These are phyloP conservation scores for Kalmusia sp. DNA, from an alignment of 2,329 filamentous ascomycete species.

Conservation along the genomic window DNA sequence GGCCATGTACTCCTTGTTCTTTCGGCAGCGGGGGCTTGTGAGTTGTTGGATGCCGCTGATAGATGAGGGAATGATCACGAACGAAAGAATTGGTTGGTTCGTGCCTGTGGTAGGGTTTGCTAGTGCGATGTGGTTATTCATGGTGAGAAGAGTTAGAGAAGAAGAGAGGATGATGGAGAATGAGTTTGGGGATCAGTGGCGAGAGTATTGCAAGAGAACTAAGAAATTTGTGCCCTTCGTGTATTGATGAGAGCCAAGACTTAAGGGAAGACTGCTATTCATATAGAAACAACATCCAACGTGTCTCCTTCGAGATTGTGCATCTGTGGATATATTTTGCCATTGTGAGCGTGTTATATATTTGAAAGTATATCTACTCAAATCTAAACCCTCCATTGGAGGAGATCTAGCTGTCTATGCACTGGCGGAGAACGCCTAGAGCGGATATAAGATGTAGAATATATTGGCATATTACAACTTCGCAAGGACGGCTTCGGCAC, in stretches of 20 bases:
- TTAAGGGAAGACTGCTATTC: too few relatives aligned
- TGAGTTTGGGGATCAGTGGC: conserved; percentile 58
- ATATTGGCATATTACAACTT: conserved; percentile 49
- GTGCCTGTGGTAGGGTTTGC: conserved; percentile 8
- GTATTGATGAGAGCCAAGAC: background rate
- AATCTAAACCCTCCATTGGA: background rate
- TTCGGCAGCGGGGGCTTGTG: conserved; percentile 15
- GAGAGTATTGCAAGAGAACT: conserved; percentile 56
- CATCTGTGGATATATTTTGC: too few relatives aligned
- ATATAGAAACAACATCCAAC: too few relatives aligned
- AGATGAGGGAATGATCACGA: conserved; percentile 47
- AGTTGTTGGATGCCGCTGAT: conserved; percentile 31
- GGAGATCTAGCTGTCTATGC: background rate
- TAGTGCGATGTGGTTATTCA: conserved; percentile 9
- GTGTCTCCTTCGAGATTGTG: too few relatives aligned
- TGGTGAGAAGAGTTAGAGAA: conserved; percentile 16
- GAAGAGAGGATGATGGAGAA: conserved; percentile 57
- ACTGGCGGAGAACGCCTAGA: background rate
- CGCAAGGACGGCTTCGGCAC: conserved; percentile 56
- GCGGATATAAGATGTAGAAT: background rate
- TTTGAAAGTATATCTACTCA: background rate
- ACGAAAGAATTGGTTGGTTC: conserved; percentile 44
- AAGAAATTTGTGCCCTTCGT: conserved; percentile 56
- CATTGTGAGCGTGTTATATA: too few relatives aligned
- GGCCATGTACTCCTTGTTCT: conserved; percentile 13